phyloP scores from a whole-genome alignment of 2,329 filamentous ascomycete genomes.

The Byssochlamys sp. region DNA sequence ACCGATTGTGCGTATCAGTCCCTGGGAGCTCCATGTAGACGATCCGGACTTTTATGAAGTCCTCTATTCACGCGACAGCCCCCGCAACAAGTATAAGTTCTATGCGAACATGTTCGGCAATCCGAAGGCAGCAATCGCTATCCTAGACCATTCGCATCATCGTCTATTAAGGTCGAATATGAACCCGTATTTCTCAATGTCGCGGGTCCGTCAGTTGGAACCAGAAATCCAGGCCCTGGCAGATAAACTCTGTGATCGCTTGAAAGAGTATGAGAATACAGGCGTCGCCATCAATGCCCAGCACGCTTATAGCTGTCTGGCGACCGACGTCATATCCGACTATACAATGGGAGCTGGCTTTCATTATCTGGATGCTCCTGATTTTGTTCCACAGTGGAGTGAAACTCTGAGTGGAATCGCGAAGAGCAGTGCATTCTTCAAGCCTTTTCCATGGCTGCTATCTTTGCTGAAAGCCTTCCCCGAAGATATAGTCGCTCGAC shows the following conservation, averaged over 20 bases:
- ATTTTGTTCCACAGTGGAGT: conserved; percentile 22
- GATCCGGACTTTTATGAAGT: conserved; percentile 21
- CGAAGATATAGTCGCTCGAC: conserved; percentile 8
- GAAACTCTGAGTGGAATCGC: conserved; percentile 18
- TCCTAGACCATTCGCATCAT: conserved; percentile 22
- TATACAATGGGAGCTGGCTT: conserved; percentile 28
- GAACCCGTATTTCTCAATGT: conserved; percentile 27
- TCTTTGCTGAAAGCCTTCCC: conserved; percentile 13
- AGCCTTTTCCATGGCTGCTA: conserved; percentile 10
- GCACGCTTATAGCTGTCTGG: conserved; percentile 31
- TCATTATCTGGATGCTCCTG: conserved; percentile 22
- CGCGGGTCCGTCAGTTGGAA: conserved; percentile 17
- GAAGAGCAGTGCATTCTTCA: conserved; percentile 12
- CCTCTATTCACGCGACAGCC: conserved; percentile 21
- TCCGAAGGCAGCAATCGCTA: conserved; percentile 22
- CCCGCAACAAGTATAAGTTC: conserved; percentile 21
- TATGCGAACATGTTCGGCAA: conserved; percentile 19
- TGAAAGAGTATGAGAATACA: conserved; percentile 10
- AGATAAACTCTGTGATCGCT: conserved; percentile 15
- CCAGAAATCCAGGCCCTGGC: conserved; percentile 14
- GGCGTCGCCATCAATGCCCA: conserved; percentile 12
- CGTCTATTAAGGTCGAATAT: conserved; percentile 23
- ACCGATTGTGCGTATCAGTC: conserved; percentile 25
- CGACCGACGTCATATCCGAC: conserved; percentile 39
- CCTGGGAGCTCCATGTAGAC: conserved; percentile 23